Percentiles rank a stretch among this genome's conserved stretches.
phyloP scores from a whole-genome alignment of 1,139 yeast genomes.

The Protomyces inouyei region DNA sequence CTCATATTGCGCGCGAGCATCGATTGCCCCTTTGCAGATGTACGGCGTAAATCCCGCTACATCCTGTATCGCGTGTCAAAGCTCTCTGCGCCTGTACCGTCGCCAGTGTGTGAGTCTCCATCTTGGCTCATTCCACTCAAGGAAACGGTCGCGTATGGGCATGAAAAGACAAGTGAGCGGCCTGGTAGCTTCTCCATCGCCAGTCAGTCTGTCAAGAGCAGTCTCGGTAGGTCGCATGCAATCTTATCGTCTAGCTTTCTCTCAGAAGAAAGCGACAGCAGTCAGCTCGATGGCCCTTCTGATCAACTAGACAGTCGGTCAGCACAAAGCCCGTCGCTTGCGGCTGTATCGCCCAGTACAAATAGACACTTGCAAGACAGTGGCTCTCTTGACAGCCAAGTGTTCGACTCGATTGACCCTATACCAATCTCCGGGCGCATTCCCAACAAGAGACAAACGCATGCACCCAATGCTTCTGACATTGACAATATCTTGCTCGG shows the following conservation, averaged over 20 bases:
- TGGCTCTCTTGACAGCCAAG: background rate
- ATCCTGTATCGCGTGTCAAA: conserved; percentile 16
- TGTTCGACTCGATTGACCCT: background rate
- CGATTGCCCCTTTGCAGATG: conserved; percentile 28
- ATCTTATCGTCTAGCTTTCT: conserved; percentile 2
- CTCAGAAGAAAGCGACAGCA: conserved; percentile 8
- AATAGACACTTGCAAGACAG: background rate
- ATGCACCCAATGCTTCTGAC: conserved; percentile 2
- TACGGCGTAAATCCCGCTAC: conserved; percentile 17
- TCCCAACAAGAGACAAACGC: background rate
- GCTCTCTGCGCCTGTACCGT: conserved; percentile 21
- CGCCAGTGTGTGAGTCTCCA: conserved; percentile 19
- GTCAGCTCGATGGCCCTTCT: background rate
- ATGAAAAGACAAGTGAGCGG: conserved; percentile 11
- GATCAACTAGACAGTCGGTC: background rate
- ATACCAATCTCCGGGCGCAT: background rate
- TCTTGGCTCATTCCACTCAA: conserved; percentile 20
- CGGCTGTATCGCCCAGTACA: background rate
- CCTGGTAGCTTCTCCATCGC: background rate
- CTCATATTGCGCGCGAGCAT: conserved; percentile 21
- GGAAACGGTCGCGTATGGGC: conserved; percentile 21
- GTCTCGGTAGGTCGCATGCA: background rate
- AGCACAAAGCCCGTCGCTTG: background rate
- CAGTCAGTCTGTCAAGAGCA: background rate
- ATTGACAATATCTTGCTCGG: conserved; percentile 22